Evolutionary conservation across 352 stramenopile genomes (phyloP).

Genomic region (Phytophthora citricola): DNA sequence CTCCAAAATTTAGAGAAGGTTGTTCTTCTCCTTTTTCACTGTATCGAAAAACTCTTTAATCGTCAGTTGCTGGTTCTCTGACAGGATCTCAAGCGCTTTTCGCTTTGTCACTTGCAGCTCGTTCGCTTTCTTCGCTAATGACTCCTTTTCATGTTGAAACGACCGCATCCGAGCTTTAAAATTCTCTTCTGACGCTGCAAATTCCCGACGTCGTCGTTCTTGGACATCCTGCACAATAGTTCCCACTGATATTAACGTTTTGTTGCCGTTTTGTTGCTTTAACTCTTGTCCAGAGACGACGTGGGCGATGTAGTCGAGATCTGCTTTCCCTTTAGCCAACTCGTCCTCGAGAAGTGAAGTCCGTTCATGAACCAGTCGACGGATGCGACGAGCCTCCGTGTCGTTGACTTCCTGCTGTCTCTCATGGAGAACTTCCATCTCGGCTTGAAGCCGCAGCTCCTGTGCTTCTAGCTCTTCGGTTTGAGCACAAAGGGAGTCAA

Average conservation of each 20-base stretch:
- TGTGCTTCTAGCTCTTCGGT: slow-evolving; percentile 39
- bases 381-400: slow-evolving; percentile 47
- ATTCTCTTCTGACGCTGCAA: slow-evolving; percentile 36
- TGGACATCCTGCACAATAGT: slow-evolving; percentile 46
- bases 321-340: slow-evolving; percentile 48
- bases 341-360: slow-evolving; percentile 55
- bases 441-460: slow-evolving; percentile 50
- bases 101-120: slow-evolving; percentile 50
- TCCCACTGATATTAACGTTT: slow-evolving; percentile 19
- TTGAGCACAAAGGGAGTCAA: slow-evolving; percentile 32
- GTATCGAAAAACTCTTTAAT: slow-evolving; percentile 58
- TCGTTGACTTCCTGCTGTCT: slow-evolving; percentile 43
- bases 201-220: slow-evolving; percentile 38
- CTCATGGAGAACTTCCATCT: slow-evolving; percentile 60
- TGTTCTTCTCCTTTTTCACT: background rate
- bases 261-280: slow-evolving; percentile 6
- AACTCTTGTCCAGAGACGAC: slow-evolving; percentile 34
- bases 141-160: slow-evolving; percentile 52
- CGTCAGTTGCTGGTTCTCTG: slow-evolving; percentile 61
- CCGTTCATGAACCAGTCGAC: slow-evolving; percentile 54
- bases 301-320: slow-evolving; percentile 57
- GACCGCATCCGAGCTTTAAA: slow-evolving; percentile 46
- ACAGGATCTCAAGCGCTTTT: slow-evolving; percentile 60
- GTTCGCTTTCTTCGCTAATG: slow-evolving; percentile 37
- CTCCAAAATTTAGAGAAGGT: slow-evolving; percentile 42